Evolutionary conservation across 2,329 filamentous ascomycete genomes (phyloP), one percentile per base, ranked within the genome.

Genomic region (Verticillium dahliae): DNA sequence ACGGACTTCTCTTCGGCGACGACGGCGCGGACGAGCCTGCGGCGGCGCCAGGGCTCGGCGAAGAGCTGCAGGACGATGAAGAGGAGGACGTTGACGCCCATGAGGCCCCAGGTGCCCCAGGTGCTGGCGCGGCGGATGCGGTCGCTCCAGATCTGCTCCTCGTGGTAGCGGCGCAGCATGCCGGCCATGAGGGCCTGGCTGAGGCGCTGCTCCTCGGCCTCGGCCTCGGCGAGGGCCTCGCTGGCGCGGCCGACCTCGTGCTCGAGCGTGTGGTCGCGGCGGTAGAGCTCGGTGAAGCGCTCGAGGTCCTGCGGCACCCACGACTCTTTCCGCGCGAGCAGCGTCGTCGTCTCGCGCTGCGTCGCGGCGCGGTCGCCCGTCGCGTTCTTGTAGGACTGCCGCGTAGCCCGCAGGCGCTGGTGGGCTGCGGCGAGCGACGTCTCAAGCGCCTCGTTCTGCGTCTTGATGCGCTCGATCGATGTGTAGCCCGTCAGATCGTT

Each of bases 131-230:
- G 84, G 39, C 95, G 84, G 72, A 99, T 99, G 69, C 96, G 94
- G 74, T 99, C 95, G 71, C 91, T 96, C 95, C 95, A 99, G 61
- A 99, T 96, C 78, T 99, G 95, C 79, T 99, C 95, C 77, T 99
- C 95, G 74, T 99, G 95, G 75, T 99, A 99, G 63, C 96, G 86
- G 64, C 90, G 90, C 59, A 97, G 80, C 68, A 98, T 97, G 58
- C 89, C 87, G 64, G 89, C 87, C 72, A 90, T 94, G 60, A 99
- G 79, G 69, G 88, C 85, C 59, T 87, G 85, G 61, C 88, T 85
- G 1, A 92, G 84, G 64, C 90, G 88, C 75, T 97, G 90, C 63
- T 96, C 87, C 37, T 91, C 86, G 55, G 85, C 83, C 78, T 99
- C 95, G 1, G 91, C 88, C 62, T 86, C 83, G 15, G 87, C 86